phyloP scores from a whole-genome alignment of 495 filamentous ascomycete genomes.

The Aspergillus ellipticus region DNA sequence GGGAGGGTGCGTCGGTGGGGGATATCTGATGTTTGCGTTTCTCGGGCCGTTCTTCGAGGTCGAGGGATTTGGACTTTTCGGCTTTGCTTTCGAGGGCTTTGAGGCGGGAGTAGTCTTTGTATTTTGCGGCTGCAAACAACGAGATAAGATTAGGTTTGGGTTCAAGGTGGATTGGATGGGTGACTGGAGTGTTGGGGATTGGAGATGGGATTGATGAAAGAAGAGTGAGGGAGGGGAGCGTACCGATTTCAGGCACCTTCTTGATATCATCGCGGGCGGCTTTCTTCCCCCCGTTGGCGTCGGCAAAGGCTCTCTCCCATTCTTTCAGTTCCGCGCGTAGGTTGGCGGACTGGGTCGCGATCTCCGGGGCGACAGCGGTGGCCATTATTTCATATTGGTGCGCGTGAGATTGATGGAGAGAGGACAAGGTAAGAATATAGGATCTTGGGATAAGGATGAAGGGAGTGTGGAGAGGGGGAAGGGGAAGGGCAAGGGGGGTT shows the following conservation, averaged over 20 bases:
- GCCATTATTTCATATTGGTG: conserved; percentile 32
- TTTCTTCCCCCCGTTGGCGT: conserved; percentile 66
- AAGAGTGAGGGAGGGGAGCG: no score
- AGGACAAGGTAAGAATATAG: not conserved
- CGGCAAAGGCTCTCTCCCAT: conserved; percentile 80
- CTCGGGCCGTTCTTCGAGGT: conserved; percentile 28
- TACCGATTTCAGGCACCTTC: conserved; percentile 76
- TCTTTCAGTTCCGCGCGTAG: conserved; percentile 75
- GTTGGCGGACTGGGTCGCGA: conserved; percentile 22
- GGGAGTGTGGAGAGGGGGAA: not conserved
- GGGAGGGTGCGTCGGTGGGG: conserved; percentile 19
- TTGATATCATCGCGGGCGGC: conserved; percentile 85
- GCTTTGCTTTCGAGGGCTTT: conserved; percentile 50
- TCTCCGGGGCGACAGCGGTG: conserved; percentile 24
- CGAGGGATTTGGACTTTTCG: conserved; percentile 25
- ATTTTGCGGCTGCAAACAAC: conserved; percentile 65
- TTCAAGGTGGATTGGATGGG: not conserved
- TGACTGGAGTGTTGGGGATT: conserved; percentile 4
- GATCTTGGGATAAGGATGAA: not conserved
- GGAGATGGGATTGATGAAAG: no score
- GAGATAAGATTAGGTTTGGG: not conserved
- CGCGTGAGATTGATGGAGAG: not conserved
- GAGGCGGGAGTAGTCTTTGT: conserved; percentile 81
- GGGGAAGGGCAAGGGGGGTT: no score
- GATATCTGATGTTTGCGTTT: conserved; percentile 39